Base-by-base conservation (phyloP, 2,329 filamentous ascomycete genomes). In the Colletotrichum sp. region DNA sequence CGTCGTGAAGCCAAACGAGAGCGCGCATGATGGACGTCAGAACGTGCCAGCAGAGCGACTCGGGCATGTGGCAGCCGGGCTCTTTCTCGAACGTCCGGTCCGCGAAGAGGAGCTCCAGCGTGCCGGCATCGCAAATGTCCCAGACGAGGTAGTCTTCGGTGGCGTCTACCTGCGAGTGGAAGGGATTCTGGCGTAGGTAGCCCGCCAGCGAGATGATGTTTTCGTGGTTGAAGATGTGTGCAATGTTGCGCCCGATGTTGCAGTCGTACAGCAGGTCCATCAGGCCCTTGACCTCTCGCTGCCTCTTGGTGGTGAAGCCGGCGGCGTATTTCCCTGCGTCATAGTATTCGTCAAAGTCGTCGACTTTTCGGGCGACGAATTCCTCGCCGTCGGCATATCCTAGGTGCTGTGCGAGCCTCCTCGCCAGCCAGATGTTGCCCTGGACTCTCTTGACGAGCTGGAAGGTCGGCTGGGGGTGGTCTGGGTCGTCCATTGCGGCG, bases 21-120 rank as follows among this genome's bases (percentile, higher is more conserved):
- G 89, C 89, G n/a, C 84, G 84, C 16, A 88, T 81, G 63, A 91
- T 80, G 9, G 86, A 88, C 13, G 84, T 80, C 15, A 89, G 83
- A 10, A 92, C 89, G 78, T 92, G 90, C 90, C 90, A 92, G 77
- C 89, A 89, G 15, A 92, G 82, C 4, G 85, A 84, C 78, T 92
- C 90, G 0, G 89, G 89, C 15, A 90, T 80, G 77, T 88, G 89
- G 15, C 80, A 81, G 6, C 71, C 55, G 3, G 71, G 75, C 44
- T 78, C 55, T 18, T 79, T 75, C 18, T 82, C 79, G 4, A 82
- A 62, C 4, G 79, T 67, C 8, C 75, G 77, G 44, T 79, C 78
- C 6, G 60, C 79, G 26, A 89, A 82, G 13, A 91, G 78, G 34
- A 84, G 84, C 28, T 84, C 83, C 44, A 92, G 84, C 55, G 84